Conservation (phyloP, 202 grass and related monocot species). For the Setaria italica region DNA sequence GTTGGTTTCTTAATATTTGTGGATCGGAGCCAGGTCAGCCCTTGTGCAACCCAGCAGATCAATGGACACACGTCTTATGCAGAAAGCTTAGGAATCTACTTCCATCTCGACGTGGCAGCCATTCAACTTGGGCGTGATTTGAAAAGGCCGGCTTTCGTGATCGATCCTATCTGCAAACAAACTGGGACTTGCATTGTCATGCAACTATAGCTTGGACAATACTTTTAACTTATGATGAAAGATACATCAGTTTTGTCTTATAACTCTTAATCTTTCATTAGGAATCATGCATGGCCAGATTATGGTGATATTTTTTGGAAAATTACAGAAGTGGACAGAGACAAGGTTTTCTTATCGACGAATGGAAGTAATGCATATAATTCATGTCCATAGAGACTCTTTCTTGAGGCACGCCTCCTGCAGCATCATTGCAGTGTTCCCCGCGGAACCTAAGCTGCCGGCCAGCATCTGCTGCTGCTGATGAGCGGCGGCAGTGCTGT, state of each 20-base stretch:
- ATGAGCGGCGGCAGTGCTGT: neutral
- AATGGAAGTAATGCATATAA: neutral
- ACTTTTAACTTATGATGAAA: neutral
- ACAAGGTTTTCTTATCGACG: no score
- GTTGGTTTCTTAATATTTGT: slow-evolving; percentile 6
- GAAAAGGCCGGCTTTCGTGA: slow-evolving; percentile 2
- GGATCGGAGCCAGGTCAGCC: neutral
- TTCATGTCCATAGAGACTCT: slow-evolving; percentile 58
- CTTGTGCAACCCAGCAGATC: neutral
- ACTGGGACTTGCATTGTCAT: neutral
- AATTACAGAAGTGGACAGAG: slow-evolving; percentile 23
- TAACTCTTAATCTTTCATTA: neutral
- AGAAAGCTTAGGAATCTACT: slow-evolving; percentile 14
- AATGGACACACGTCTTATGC: slow-evolving; percentile 3
- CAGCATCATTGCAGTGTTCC: slow-evolving; percentile 29
- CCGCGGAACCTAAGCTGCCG: neutral
- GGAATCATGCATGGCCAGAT: neutral
- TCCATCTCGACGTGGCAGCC: neutral
- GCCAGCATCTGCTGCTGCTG: slow-evolving; percentile 12
- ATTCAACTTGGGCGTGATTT: neutral
- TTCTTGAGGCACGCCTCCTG: slow-evolving; percentile 54
- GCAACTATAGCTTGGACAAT: neutral
- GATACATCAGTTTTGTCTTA: neutral
- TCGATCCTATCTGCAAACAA: neutral
- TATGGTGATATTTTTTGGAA: slow-evolving; percentile 21